Evolutionary conservation across 495 filamentous ascomycete species (phyloP), one percentile per base, ranked within the genome.

Genomic region (Chaetomium cochliodes): DNA sequence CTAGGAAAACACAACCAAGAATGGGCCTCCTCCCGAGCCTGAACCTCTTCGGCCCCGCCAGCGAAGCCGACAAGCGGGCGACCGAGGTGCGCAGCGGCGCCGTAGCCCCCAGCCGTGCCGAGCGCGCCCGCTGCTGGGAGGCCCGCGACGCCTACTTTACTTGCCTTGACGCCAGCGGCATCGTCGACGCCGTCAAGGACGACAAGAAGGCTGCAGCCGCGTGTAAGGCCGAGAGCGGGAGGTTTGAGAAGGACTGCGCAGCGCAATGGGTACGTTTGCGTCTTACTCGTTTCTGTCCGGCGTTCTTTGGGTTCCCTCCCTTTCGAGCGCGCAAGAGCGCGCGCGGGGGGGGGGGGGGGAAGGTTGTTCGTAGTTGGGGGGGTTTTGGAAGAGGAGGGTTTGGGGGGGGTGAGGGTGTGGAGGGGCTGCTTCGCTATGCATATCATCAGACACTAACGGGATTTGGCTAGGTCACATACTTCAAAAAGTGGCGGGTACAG

Each of bases 401-500:
- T n/a, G 41, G 13, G 41, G 13, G 41, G 41, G 3, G 11, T 16
- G 13, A 15, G 3, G 16, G 13, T 1, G 13, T 44, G 3, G 41
- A n/a, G 4, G 5, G 33, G 20, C 18, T 18, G 60, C 30, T 37
- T 8, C 37, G 22, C 41, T 18, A 51, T 60, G 28, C 12, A n/a
- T 41, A 4, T 25, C 3, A 28, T 4, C 3, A 26, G 49, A 57
- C 46, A 30, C 50, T 61, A 44, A 67, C 39, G 0, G 8, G 8
- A 26, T 20, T 2, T 18, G 42, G 62, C 41, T 70, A 97, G 93
- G 92, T 98, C 63, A 90, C 90, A 77, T 97, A 98, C 77, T 98
- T 98, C 82, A 97, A 98, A 78, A 90, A 96, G 74, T 87, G 91
- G 77, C 83, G 94, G 64, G 92, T 98, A 46, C 92, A 94, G 81